Evolutionary conservation across 2,329 filamentous ascomycete genomes (phyloP), one percentile per base, ranked within the genome.

Genomic region (Trichoderma sp.): DNA sequence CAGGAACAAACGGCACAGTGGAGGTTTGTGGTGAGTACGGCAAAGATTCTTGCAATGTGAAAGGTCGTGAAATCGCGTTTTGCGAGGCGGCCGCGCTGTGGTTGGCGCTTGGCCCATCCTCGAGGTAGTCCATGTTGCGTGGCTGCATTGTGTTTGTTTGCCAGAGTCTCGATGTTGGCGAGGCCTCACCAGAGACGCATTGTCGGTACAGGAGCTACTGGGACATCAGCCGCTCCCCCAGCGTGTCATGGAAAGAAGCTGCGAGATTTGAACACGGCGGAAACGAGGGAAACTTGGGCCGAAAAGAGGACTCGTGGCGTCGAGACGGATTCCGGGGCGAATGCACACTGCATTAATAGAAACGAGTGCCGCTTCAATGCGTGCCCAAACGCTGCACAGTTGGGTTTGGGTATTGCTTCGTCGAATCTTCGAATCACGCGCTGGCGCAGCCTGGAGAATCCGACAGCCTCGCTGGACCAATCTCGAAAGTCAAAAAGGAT

Each of bases 1-100:
- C 90, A 75, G 92, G 88, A 79, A 92, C 89, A 80, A 95, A 93
- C 3, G 93, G 93, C 67, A 93, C 87, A 63, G 95, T 91, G 4
- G 92, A 94, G 63, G 91, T 93, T 79, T 95, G 91, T 28, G 93
- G 93, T 66, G 93, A 93, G 81, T 91, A 95, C n/a, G 92, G 92
- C 59, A 96, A 85, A 34, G 93, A 93, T 78, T 96, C 92, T 71
- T 91, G 88, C 13, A 96, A 87, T 4, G 87, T 88, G 78, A 91
- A 89, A 1, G 90, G 85, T 69, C 85, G 80, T 50, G 78, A 74
- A 39, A 81, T 77, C 50, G 76, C 68, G 23, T 76, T 74, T 65
- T 75, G 77, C 34, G 75, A 68, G 64, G 78, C 74, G 17, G 73
- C 61, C 61, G 73, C 74, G 68, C 73, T 75, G 63, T 75, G 71